These are phyloP conservation scores for Magnolia sinica DNA, from an alignment of 164 flowering plant genomes.

Conservation along the genomic window DNA sequence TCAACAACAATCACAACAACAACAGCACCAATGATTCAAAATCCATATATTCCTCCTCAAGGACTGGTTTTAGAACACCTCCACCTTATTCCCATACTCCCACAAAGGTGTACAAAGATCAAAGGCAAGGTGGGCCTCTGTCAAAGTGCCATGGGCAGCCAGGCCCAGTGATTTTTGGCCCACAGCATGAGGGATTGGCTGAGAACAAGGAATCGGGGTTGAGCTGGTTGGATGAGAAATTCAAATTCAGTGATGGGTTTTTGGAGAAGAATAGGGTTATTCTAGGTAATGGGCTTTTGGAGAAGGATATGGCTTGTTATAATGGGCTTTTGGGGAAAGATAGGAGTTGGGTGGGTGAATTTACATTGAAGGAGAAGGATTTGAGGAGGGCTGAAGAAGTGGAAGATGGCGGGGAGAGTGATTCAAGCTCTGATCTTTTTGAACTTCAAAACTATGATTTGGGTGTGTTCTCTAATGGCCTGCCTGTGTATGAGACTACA, in stretches of 20 bases:
- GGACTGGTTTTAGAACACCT: conserved; percentile 60
- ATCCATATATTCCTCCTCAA: conserved; percentile 33
- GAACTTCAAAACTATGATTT: conserved; percentile 75
- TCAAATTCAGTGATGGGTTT: conserved; percentile 25
- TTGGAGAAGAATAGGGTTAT: conserved; percentile 26
- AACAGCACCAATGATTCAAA: conserved; percentile 9
- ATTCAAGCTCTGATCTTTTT: conserved; percentile 93
- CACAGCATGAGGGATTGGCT: conserved; percentile 10
- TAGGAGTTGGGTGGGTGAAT: conserved; percentile 24
- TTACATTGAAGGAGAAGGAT: conserved; percentile 24
- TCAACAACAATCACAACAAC: neutral
- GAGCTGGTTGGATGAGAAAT: conserved; percentile 40
- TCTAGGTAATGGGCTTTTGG: conserved; percentile 6
- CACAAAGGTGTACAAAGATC: conserved; percentile 41
- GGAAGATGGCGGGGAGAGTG: conserved; percentile 72
- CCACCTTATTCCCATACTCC: conserved; percentile 45
- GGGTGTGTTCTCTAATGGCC: conserved; percentile 51
- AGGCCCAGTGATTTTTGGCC: conserved; percentile 12
- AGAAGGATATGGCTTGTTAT: conserved; percentile 8
- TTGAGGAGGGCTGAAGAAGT: conserved; percentile 19
- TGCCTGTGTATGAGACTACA: conserved; percentile 87
- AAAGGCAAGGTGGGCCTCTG: conserved; percentile 24
- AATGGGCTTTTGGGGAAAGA: conserved; percentile 14
- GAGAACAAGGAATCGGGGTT: conserved; percentile 27
- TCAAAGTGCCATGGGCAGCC: conserved; percentile 23